These are phyloP conservation scores for Vitis rupestris DNA, from an alignment of 164 flowering plant species.

Conservation along the genomic window DNA sequence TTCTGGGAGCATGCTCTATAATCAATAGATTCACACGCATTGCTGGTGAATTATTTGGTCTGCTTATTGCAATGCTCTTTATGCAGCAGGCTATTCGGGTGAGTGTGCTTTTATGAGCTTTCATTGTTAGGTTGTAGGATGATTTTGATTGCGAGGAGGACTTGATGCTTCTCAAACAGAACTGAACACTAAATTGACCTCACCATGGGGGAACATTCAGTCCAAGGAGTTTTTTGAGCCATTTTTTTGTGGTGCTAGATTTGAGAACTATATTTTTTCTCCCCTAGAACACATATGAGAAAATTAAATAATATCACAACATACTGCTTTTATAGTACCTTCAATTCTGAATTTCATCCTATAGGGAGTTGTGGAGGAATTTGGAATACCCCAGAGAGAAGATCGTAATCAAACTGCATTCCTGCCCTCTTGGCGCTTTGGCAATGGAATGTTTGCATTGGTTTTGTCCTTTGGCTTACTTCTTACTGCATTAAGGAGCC, in stretches of 20 bases:
- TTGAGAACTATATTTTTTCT: neutral
- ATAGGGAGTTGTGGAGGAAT: slow-evolving; percentile 90
- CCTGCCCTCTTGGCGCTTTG: slow-evolving; percentile 81
- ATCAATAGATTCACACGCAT: slow-evolving; percentile 92
- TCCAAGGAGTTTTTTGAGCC: too few relatives aligned
- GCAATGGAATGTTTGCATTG: slow-evolving; percentile 96
- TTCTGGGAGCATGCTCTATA: slow-evolving; percentile 91
- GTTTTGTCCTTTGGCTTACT: slow-evolving; percentile 95
- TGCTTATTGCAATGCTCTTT: slow-evolving; percentile 97
- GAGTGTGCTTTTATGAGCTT: slow-evolving; percentile 21
- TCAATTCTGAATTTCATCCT: slow-evolving; percentile 4
- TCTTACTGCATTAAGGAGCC: slow-evolving; percentile 79
- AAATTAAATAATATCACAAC: neutral
- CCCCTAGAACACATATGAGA: neutral
- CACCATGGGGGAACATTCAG: too few relatives aligned
- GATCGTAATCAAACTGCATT: slow-evolving; percentile 56
- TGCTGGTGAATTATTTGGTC: slow-evolving; percentile 95
- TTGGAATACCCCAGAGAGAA: slow-evolving; percentile 75
- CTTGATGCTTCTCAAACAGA: too few relatives aligned
- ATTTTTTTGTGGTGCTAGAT: too few relatives aligned
- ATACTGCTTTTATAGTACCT: neutral
- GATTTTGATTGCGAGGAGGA: neutral
- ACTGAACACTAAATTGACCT: too few relatives aligned
- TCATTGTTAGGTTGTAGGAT: neutral
- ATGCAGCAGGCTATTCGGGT: slow-evolving; percentile 97